These are phyloP conservation scores for Solanum okadae DNA, from an alignment of 257 asterid species.

Conservation along the genomic window DNA sequence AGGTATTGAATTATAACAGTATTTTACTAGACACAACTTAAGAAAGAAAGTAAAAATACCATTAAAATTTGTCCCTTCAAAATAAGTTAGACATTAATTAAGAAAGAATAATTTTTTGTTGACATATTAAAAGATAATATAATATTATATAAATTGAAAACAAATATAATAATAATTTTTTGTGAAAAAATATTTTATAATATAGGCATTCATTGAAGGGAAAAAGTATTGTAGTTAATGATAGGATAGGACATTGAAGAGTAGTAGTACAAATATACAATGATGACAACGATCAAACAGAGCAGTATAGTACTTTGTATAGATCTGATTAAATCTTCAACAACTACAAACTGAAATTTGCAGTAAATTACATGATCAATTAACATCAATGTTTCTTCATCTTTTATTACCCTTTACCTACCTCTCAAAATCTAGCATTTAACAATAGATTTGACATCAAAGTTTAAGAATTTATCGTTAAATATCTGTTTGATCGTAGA, in stretches of 20 bases:
- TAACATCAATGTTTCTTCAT: not conserved
- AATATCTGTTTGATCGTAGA: no score
- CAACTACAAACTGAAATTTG: constrained; percentile 2
- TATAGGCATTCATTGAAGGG: no score
- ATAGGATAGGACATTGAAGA: not conserved
- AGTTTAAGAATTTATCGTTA: not conserved
- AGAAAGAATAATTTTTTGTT: no score
- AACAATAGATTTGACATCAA: no score
- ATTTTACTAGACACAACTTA: not conserved
- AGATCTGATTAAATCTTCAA: not conserved
- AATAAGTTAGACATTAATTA: not conserved
- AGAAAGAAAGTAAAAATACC: not conserved
- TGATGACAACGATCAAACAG: not conserved
- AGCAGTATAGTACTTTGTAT: not conserved
- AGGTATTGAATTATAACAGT: not conserved
- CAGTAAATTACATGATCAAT: not conserved
- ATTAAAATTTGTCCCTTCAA: not conserved
- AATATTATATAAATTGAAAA: no score
- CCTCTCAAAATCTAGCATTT: not conserved
- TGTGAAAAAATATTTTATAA: no score
- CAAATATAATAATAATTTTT: no score
- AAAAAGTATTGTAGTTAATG: no score
- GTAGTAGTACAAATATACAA: not conserved
- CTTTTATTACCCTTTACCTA: not conserved
- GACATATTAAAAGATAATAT: no score